Conservation (phyloP, 2,329 filamentous ascomycete genomes). For the Penicillium palitans region DNA sequence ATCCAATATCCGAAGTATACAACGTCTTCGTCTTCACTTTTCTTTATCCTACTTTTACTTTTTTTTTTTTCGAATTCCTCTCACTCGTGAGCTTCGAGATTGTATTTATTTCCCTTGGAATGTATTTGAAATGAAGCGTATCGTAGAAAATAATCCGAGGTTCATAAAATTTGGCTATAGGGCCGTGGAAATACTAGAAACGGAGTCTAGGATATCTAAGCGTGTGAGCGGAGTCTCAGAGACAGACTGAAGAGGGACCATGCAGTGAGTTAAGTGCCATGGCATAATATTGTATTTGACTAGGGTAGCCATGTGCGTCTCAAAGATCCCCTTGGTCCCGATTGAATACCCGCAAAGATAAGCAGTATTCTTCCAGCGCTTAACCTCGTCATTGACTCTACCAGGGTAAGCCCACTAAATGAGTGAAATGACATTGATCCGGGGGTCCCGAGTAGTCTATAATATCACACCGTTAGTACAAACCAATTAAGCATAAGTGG, state of each 20-base stretch:
- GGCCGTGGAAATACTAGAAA: background rate
- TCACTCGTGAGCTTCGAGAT: background rate
- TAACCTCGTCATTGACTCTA: background rate
- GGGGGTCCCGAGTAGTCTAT: background rate
- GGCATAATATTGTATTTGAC: background rate
- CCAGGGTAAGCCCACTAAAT: background rate
- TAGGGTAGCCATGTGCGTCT: background rate
- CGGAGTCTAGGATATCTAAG: background rate
- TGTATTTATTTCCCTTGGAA: background rate
- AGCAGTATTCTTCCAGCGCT: background rate
- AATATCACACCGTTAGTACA: background rate
- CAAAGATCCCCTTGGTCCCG: background rate
- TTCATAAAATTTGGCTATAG: background rate
- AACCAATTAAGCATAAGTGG: background rate
- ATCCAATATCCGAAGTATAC: slow-evolving; percentile 22
- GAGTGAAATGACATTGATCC: background rate
- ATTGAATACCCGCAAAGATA: background rate
- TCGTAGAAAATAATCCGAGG: background rate
- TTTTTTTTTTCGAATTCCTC: background rate
- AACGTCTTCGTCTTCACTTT: background rate
- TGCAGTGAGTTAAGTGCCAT: background rate
- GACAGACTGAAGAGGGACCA: background rate
- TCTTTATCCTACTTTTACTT: background rate
- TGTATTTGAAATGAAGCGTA: background rate
- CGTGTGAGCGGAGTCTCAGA: too few species aligned